These are phyloP conservation scores for Phytophthora pinifolia DNA, from an alignment of 352 stramenopile genomes.

Conservation along the genomic window DNA sequence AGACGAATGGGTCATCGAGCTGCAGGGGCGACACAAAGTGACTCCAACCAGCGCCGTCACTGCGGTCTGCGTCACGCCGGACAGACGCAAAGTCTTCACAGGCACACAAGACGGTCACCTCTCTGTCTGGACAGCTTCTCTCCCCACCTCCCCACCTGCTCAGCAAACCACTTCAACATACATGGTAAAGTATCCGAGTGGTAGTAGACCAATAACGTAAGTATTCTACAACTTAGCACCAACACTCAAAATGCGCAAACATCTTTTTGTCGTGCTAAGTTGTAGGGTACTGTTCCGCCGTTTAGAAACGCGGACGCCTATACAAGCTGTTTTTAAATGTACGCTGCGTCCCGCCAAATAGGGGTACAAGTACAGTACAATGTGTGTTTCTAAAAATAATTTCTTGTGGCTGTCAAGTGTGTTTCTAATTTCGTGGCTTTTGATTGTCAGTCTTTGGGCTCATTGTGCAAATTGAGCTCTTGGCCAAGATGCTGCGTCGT, in stretches of 20 bases:
- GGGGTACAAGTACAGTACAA: no score
- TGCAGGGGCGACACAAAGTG: constrained; percentile 52
- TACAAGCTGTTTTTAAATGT: no score
- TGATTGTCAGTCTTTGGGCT: not conserved
- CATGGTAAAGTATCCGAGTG: constrained; percentile 2
- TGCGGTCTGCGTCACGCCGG: constrained; percentile 43
- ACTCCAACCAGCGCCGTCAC: constrained; percentile 47
- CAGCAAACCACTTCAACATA: constrained; percentile 4
- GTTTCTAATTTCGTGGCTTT: no score
- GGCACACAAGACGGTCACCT: constrained; percentile 56
- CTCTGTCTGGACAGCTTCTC: constrained; percentile 42
- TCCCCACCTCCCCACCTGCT: constrained; percentile 13
- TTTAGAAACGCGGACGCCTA: no score
- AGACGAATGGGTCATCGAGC: constrained; percentile 49
- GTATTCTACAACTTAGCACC: constrained; percentile 5
- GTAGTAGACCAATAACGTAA: not conserved
- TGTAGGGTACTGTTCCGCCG: no score
- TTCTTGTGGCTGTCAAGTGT: no score
- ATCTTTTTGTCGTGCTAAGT: no score
- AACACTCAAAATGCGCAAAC: no score
- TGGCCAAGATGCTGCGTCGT: constrained; percentile 20
- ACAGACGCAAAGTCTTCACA: constrained; percentile 67
- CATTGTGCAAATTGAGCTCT: no score
- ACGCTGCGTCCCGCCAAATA: no score
- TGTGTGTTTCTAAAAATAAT: no score